A percentile compares a stretch with the other conserved stretches of the same genome.
phyloP scores from a whole-genome alignment of 352 stramenopile species.

The Globisporangium cylindrosporum region DNA sequence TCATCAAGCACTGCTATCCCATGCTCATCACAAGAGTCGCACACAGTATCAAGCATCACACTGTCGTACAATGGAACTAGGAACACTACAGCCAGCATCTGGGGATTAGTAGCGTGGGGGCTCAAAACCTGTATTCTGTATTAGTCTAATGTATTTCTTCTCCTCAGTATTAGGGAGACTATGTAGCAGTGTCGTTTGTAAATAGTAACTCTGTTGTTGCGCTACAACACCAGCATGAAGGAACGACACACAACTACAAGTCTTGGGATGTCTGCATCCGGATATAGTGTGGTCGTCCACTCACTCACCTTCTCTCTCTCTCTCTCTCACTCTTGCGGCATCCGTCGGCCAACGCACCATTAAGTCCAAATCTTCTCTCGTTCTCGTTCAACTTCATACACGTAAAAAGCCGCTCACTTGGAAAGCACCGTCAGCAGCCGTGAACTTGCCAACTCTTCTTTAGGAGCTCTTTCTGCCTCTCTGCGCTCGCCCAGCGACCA shows the following conservation, averaged over 20 bases:
- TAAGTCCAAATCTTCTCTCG: background rate
- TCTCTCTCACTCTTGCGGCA: background rate
- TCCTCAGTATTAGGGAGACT: background rate
- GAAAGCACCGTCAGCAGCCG: background rate
- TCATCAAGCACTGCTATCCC: background rate
- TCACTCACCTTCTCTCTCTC: background rate
- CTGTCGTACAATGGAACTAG: no score
- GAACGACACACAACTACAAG: background rate
- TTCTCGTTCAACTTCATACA: background rate
- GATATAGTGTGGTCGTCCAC: no score
- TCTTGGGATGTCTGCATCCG: background rate
- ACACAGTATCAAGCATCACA: background rate
- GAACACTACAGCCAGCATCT: background rate
- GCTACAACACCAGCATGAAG: background rate
- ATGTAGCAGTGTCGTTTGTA: background rate
- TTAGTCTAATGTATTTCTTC: background rate
- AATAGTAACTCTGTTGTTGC: background rate
- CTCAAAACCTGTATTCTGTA: background rate
- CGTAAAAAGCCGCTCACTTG: background rate
- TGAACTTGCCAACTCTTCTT: background rate
- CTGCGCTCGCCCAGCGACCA: constrained; percentile 18
- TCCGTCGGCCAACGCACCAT: background rate
- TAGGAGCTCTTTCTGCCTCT: background rate
- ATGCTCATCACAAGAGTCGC: background rate
- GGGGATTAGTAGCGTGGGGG: no score